phyloP scores from a whole-genome alignment of 331 rosid species.

The Malus hybrid region DNA sequence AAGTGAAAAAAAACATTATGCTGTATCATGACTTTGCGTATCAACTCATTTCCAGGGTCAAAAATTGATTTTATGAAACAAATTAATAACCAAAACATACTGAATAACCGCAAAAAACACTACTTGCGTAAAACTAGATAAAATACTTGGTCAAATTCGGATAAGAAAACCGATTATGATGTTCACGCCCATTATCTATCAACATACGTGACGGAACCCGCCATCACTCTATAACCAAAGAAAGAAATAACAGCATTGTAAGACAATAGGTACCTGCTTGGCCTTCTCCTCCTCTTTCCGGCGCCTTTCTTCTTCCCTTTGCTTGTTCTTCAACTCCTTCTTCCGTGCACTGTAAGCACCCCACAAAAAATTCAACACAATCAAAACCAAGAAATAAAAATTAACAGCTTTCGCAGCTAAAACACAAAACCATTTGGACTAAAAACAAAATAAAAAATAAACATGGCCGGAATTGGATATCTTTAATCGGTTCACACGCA shows the following conservation, averaged over 20 bases:
- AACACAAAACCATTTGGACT: background rate
- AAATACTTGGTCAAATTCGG: too few species aligned
- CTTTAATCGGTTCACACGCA: background rate
- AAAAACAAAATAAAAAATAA: background rate
- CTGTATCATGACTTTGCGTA: background rate
- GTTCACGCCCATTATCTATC: too few species aligned
- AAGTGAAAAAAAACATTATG: background rate
- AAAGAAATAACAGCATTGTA: background rate
- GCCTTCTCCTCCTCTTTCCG: slow-evolving; percentile 88
- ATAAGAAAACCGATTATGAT: too few species aligned
- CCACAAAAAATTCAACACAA: background rate
- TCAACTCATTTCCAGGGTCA: background rate
- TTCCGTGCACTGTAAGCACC: slow-evolving; percentile 59
- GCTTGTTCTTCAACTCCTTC: slow-evolving; percentile 67
- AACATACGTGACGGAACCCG: too few species aligned
- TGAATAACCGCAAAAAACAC: background rate
- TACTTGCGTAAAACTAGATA: background rate
- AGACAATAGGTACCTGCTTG: slow-evolving; percentile 32
- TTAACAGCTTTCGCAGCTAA: background rate
- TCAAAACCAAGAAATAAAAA: background rate
- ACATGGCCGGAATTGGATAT: background rate
- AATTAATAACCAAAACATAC: background rate
- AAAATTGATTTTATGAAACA: background rate
- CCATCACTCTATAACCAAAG: too few species aligned
- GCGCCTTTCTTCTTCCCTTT: slow-evolving; percentile 71